Evolutionary conservation across 179 eudicot genomes (phyloP).

Genomic region (Gypsophila paniculata): DNA sequence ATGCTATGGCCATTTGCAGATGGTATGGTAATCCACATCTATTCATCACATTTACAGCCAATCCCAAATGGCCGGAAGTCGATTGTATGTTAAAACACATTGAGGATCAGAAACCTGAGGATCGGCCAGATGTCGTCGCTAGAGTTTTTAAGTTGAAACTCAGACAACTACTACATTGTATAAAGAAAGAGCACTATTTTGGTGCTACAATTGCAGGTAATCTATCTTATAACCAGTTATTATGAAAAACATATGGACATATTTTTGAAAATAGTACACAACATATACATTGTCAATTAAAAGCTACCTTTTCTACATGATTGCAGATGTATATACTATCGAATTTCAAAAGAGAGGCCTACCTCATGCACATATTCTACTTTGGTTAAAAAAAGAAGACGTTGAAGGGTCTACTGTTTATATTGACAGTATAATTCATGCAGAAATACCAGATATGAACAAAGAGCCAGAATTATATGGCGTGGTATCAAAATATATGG

Average conservation of each 20-base stretch:
- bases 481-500: background rate
- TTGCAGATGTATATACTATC: background rate
- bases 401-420: background rate
- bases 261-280: too few species aligned
- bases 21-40: too few species aligned
- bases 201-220: too few species aligned
- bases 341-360: background rate
- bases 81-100: background rate
- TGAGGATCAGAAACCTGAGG: background rate
- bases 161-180: background rate
- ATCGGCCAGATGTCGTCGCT: slow-evolving; percentile 10
- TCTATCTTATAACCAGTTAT: too few species aligned
- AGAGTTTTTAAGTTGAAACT: slow-evolving; percentile 16
- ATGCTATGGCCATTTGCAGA: slow-evolving; percentile 9
- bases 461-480: background rate
- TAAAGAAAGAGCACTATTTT: too few species aligned
- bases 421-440: slow-evolving; percentile 10
- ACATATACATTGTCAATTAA: too few species aligned
- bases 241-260: too few species aligned
- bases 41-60: slow-evolving; percentile 9
- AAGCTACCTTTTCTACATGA: too few species aligned
- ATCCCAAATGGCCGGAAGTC: slow-evolving; percentile 12
- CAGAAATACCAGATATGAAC: slow-evolving; percentile 10
- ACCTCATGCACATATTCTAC: slow-evolving; percentile 3
- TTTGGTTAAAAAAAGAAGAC: slow-evolving; percentile 3